Conservation (phyloP, 768 basidiomycete species). For the Floccularia luteovirens region DNA sequence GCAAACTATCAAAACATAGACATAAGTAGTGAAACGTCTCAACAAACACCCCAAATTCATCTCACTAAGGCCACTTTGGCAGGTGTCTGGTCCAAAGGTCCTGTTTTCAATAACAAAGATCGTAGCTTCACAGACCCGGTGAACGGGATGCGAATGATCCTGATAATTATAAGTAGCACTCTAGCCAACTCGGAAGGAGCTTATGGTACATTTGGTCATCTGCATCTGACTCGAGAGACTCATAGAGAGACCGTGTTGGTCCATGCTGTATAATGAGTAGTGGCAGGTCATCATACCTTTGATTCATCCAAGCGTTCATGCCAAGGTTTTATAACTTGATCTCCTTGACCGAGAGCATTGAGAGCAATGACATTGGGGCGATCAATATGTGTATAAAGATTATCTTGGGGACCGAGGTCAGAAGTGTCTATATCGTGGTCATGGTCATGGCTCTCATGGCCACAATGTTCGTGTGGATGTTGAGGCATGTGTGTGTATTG, state of each 20-base stretch:
- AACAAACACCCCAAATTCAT: neutral
- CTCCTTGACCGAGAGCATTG: constrained; percentile 48
- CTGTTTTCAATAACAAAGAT: constrained; percentile 76
- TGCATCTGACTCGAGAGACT: constrained; percentile 86
- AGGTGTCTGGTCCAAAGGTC: constrained; percentile 75
- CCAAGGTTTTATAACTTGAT: constrained; percentile 83
- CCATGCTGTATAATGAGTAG: neutral
- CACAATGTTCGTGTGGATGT: constrained; percentile 48
- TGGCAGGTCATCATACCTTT: constrained; percentile 31
- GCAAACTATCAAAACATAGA: constrained; percentile 44
- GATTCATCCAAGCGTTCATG: constrained; percentile 64
- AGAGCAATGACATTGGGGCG: constrained; percentile 73
- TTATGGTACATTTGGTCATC: constrained; percentile 76
- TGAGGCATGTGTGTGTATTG: constrained; percentile 45
- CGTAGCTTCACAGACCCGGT: constrained; percentile 82
- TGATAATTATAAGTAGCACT: constrained; percentile 17
- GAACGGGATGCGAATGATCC: constrained; percentile 82
- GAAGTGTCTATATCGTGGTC: constrained; percentile 51
- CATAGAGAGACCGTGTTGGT: neutral
- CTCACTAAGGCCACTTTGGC: constrained; percentile 63
- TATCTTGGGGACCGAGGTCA: constrained; percentile 55
- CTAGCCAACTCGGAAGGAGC: neutral
- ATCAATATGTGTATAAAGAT: constrained; percentile 72
- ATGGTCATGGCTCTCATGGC: constrained; percentile 51
- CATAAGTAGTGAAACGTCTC: neutral